Percentiles rank a stretch among this genome's conserved stretches.
Conservation (phyloP, 2,329 filamentous ascomycete genomes). For the Ophiobolus disseminans region DNA sequence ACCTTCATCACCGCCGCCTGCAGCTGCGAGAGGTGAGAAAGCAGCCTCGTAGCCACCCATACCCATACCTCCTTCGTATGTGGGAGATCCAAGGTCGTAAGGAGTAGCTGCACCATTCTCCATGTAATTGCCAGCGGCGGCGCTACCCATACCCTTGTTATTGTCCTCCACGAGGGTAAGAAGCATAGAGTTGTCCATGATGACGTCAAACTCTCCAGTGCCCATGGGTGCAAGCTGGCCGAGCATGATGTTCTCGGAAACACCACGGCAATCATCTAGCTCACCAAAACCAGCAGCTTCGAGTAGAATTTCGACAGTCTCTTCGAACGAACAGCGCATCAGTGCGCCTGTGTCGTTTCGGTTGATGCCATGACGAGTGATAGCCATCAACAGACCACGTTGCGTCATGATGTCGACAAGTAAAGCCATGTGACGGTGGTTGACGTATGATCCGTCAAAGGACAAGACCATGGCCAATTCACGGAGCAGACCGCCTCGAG, state of each 20-base stretch:
- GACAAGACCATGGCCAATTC: conserved; percentile 93
- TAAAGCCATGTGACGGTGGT: conserved; percentile 94
- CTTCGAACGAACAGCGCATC: conserved; percentile 99
- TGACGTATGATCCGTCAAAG: conserved; percentile 99
- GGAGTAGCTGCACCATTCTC: conserved; percentile 87
- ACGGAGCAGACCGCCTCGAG: conserved; percentile 81
- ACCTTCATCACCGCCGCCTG: conserved; percentile 65
- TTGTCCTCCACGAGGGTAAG: conserved; percentile 95
- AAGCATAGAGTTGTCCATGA: conserved; percentile 93
- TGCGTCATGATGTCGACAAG: conserved; percentile 98
- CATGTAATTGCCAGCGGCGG: conserved; percentile 75
- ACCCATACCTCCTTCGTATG: conserved; percentile 66
- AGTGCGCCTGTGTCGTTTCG: conserved; percentile 95
- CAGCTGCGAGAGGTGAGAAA: conserved; percentile 78
- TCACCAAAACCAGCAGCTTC: conserved; percentile 95
- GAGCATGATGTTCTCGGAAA: conserved; percentile 98
- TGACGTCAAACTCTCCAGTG: conserved; percentile 93
- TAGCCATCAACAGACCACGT: conserved; percentile 89
- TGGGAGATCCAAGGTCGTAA: conserved; percentile 77
- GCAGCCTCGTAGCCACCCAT: conserved; percentile 65
- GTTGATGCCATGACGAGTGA: conserved; percentile 98
- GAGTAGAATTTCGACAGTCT: conserved; percentile 96
- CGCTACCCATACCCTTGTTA: conserved; percentile 69
- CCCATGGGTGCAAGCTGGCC: conserved; percentile 97
- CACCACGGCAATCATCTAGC: conserved; percentile 95